These are phyloP conservation scores for Saposhnikovia divaricata DNA, from an alignment of 129 eudicot species.

Conservation along the genomic window DNA sequence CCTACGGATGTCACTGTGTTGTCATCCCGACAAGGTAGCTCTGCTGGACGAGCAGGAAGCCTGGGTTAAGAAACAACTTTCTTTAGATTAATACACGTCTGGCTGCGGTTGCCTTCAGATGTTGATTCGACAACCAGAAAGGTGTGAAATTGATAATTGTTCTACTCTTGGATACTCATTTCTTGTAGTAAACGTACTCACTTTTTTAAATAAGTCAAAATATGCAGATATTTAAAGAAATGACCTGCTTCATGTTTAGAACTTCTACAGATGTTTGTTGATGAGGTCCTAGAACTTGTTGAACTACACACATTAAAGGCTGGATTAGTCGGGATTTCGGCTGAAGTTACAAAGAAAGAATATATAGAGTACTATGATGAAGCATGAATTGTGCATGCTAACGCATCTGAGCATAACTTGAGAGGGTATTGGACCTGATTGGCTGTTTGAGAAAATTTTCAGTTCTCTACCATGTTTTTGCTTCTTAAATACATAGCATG, in stretches of 20 bases:
- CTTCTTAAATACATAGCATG: too few relatives aligned
- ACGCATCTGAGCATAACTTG: too few relatives aligned
- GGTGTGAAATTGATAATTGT: background rate
- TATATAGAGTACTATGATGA: too few relatives aligned
- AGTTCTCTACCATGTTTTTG: too few relatives aligned
- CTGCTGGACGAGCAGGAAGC: constrained; percentile 16
- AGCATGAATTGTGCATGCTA: too few relatives aligned
- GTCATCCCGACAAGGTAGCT: constrained; percentile 5
- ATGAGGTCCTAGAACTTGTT: constrained; percentile 27
- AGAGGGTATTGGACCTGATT: too few relatives aligned
- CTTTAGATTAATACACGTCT: background rate
- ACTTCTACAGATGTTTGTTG: constrained; percentile 21
- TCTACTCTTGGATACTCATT: background rate
- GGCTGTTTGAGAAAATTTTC: too few relatives aligned
- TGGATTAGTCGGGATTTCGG: constrained; percentile 23
- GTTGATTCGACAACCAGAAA: background rate
- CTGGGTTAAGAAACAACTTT: background rate
- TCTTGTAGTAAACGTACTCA: too few relatives aligned
- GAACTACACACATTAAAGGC: constrained; percentile 22
- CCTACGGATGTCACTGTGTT: constrained; percentile 24
- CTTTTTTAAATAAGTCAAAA: background rate
- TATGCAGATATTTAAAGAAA: background rate
- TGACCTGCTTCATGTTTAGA: background rate
- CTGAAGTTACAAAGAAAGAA: too few relatives aligned
- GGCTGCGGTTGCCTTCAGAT: background rate